These are phyloP conservation scores for Boletus subcaerulescens DNA, from an alignment of 768 basidiomycete species.

Conservation along the genomic window DNA sequence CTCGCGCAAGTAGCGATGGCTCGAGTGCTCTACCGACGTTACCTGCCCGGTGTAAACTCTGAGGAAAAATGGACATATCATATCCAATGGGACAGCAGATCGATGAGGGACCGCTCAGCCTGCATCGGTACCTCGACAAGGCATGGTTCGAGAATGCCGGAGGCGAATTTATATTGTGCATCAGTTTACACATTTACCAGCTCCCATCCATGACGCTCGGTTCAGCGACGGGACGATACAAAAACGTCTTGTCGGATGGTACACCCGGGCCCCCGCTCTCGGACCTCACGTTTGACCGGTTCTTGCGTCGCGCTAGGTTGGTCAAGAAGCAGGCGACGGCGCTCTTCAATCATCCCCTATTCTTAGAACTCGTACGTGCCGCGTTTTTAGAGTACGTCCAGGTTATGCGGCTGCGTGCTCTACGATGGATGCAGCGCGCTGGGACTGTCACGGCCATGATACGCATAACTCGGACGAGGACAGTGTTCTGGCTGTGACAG, in stretches of 20 bases:
- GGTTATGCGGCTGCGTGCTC: conserved; percentile 11
- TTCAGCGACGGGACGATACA: not conserved
- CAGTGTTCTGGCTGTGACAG: not conserved
- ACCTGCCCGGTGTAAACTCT: conserved; percentile 45
- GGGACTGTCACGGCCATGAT: too few relatives aligned
- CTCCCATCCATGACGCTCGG: conserved; percentile 49
- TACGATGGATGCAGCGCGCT: conserved; percentile 24
- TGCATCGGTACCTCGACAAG: conserved; percentile 48
- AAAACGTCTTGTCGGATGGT: not conserved
- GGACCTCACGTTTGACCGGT: conserved; percentile 41
- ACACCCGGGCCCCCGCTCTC: conserved; percentile 38
- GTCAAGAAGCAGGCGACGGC: conserved; percentile 36
- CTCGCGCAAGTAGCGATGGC: conserved; percentile 54
- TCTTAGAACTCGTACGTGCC: conserved; percentile 39
- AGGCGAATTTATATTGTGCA: conserved; percentile 35
- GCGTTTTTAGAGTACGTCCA: conserved; percentile 4
- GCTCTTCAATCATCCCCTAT: conserved; percentile 41
- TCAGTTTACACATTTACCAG: conserved; percentile 43
- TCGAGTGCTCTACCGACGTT: conserved; percentile 47
- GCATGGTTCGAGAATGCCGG: conserved; percentile 43
- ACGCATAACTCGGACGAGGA: not conserved
- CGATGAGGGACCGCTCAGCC: conserved; percentile 48
- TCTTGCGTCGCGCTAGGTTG: conserved; percentile 39
- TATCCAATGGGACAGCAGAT: conserved; percentile 46
- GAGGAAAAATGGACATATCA: conserved; percentile 50